Conservation (phyloP, 2,329 filamentous ascomycete genomes). For the Colletotrichum coccodes region DNA sequence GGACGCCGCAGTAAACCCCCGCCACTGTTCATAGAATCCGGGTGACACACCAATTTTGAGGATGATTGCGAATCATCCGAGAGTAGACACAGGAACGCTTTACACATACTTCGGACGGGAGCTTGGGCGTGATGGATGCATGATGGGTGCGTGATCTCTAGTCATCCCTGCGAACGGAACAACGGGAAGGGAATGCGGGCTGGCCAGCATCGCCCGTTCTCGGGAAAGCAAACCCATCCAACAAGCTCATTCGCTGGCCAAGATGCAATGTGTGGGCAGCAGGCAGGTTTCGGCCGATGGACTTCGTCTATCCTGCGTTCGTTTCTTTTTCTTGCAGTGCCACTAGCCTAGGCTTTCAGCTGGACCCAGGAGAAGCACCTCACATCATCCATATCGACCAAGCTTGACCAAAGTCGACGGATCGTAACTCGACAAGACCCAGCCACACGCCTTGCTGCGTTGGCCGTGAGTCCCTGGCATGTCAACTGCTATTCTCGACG, state of each 20-base stretch:
- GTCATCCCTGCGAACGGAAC: slow-evolving; percentile 19
- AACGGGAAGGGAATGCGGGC: neutral
- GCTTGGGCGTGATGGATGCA: neutral
- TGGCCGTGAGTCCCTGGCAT: neutral
- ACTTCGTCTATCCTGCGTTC: neutral
- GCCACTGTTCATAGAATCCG: neutral
- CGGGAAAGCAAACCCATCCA: neutral
- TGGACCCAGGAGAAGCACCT: neutral
- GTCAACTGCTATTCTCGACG: neutral
- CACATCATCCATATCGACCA: neutral
- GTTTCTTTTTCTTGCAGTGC: slow-evolving; percentile 6
- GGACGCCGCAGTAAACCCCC: neutral
- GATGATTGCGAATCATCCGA: neutral
- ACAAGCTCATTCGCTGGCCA: slow-evolving; percentile 1
- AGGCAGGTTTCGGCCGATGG: neutral
- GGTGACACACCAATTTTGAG: neutral
- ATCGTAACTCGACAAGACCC: too few species aligned
- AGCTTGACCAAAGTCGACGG: neutral
- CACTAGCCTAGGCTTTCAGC: slow-evolving; percentile 8
- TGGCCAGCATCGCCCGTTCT: slow-evolving; percentile 1
- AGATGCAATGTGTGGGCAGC: neutral
- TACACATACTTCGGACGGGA: neutral
- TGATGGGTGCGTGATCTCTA: slow-evolving; percentile 18
- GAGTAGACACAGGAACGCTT: neutral
- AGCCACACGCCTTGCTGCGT: neutral